Base-by-base conservation (phyloP, 306 rosid species). In the Trifolium subterraneum region DNA sequence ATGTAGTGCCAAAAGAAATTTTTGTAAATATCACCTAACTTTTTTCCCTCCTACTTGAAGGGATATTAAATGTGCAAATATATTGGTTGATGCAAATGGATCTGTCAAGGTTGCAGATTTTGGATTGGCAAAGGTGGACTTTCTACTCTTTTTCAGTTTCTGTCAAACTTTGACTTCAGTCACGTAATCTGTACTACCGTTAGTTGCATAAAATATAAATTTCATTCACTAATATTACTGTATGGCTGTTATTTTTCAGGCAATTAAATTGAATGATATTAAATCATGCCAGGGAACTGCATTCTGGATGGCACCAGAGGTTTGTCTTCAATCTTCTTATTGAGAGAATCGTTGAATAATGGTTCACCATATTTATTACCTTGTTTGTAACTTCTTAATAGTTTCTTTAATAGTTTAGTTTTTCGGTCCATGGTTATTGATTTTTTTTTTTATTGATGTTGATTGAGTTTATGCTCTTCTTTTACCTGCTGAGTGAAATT, bases 261-360 rank as follows among this genome's bases (percentile, higher is more conserved):
- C 91, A 27, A 81, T 83, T 83, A 87, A 89, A 83, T 44, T 89
- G 59, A 91, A 93, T 59, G 97, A 93, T 69, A 78, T 88, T 52
- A 87, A 83, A 78, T 93, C 98, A 47, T 85, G 89, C 82, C 86
- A 88, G 81, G 98, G 98, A 59, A 93, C 98, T 71, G 89, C 98
- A 50, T 89, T 78, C 80, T 93, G 98, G 98, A 93, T 93, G 98
- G 98, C 98, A 38, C 98, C 98, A 10, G 98, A 93, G 98, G 98
- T 93, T 83, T 82, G 91, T 48, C 71, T 79, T 79, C 75, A 36
- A 68, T 47, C 75, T 78, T 70, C 29, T 44, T 55, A 72, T 77
- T n/a, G 41, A 22, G 71, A 65, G 2, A 44, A 55, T 74, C 67
- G 25, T 74, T 58, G 47, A 33, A 60, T 8, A 44, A 59, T 59